Evolutionary conservation across 164 flowering plant genomes (phyloP).

Genomic region (Protea cynaroides): DNA sequence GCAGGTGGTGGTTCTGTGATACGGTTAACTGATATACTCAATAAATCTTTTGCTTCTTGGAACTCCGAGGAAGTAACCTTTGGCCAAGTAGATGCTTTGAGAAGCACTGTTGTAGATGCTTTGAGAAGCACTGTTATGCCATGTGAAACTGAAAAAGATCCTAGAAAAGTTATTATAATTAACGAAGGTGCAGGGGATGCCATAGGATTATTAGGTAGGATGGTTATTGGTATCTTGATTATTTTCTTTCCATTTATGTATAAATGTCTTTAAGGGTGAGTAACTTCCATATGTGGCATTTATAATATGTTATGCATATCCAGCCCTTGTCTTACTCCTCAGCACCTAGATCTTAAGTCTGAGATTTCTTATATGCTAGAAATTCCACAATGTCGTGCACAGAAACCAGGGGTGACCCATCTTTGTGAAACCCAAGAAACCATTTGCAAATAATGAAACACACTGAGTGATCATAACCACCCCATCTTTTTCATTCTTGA

Average conservation of each 20-base stretch:
- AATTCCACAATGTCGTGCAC: too few relatives aligned
- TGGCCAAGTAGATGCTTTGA: conserved; percentile 12
- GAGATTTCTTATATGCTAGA: too few relatives aligned
- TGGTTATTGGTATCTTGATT: background rate
- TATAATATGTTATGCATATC: background rate
- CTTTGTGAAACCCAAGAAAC: too few relatives aligned
- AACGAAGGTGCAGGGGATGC: conserved; percentile 95
- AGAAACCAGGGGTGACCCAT: too few relatives aligned
- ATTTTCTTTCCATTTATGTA: background rate
- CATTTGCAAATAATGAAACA: too few relatives aligned
- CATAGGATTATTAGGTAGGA: conserved; percentile 58
- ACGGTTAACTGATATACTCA: conserved; percentile 42
- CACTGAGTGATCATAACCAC: too few relatives aligned
- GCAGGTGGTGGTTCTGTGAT: conserved; percentile 61
- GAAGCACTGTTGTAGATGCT: conserved; percentile 6
- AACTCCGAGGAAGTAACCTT: conserved; percentile 8
- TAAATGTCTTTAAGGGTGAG: background rate
- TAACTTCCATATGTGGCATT: background rate
- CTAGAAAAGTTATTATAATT: conserved; percentile 49
- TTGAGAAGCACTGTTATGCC: background rate
- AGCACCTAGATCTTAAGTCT: too few relatives aligned
- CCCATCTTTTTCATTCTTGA: too few relatives aligned
- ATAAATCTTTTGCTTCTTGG: conserved; percentile 17
- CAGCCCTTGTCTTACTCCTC: background rate
- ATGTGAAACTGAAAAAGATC: conserved; percentile 11